phyloP scores from a whole-genome alignment of 805 yeast genomes.

The Cephaloascus fragrans region DNA sequence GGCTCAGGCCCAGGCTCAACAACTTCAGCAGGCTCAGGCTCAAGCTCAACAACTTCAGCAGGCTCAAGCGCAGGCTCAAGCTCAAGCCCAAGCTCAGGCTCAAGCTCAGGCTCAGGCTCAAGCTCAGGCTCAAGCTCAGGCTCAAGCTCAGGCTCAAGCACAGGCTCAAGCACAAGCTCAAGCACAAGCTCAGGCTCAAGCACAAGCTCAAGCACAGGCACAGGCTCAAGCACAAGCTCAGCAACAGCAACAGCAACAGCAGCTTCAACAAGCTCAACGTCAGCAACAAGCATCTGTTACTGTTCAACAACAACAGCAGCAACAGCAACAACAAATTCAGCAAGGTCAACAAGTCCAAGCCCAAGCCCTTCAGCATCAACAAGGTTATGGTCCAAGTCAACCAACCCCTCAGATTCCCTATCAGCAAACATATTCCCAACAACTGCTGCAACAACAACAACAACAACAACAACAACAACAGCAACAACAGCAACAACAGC shows the following conservation, averaged over 20 bases:
- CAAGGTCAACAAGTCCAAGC: neutral
- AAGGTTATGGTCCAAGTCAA: conserved; percentile 1
- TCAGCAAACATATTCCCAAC: conserved; percentile 2
- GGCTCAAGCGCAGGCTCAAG: conserved; percentile 3
- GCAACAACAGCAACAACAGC: conserved; percentile 11
- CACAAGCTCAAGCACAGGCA: neutral
- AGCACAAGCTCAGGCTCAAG: neutral
- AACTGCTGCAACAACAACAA: conserved; percentile 2
- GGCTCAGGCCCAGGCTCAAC: neutral
- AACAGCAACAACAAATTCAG: neutral
- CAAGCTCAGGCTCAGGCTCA: conserved; percentile 3
- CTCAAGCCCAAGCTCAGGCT: conserved; percentile 2
- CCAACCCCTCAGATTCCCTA: conserved; percentile 2
- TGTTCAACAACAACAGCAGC: conserved; percentile 1
- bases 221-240: conserved; percentile 3
- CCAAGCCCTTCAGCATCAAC: neutral
- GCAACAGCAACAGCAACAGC: conserved; percentile 2
- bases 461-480: conserved; percentile 1
- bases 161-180: neutral
- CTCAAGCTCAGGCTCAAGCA: conserved; percentile 1
- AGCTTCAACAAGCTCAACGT: conserved; percentile 2
- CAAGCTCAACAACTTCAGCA: conserved; percentile 1
- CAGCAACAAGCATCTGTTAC: conserved; percentile 2
- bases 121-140: conserved; percentile 1
- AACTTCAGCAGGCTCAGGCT: neutral